Evolutionary conservation across 2,329 filamentous ascomycete genomes (phyloP), one percentile per base, ranked within the genome.

Genomic region (Fusarium anguioides): DNA sequence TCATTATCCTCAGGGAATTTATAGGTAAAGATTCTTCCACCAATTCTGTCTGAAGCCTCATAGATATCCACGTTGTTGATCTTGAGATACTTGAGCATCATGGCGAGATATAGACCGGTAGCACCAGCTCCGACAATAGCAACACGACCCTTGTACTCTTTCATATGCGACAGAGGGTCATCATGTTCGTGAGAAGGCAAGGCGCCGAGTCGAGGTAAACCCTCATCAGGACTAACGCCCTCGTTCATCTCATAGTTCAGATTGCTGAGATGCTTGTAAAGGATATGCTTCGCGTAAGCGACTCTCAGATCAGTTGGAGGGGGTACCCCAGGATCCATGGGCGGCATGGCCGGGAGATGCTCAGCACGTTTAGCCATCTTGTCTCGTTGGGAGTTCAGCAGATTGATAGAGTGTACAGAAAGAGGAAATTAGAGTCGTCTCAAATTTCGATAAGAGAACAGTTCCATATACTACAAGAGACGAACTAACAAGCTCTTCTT

Each of bases 41-140:
- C 64, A 1, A 68, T 46, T 8, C 64, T n/a, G 2, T 53, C 33
- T 0, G 60, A 68, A 2, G 65, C 65, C 14, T 68, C 64, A 5
- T 64, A 44, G 1, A 68, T 68, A 21, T 68, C 64, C 8, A 68
- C 47, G 1, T 68, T 64, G 6, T 24, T 24, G 3, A 68, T 54
- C 12, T 49, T 29, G 8, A 64, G 50, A 2, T 24, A 51, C 26
- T 68, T 68, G 23, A 68, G 33, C 42, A 68, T 64, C 64, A 68
- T 68, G 2, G 64, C 60, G 1, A 68, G 36, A 8, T 64, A 68
- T 15, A 68, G n/a, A 5, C 65, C 65, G 0, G 64, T 40, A 7
- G 27, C 65, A 2, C 64, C 64, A 21, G 65, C 65, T 0, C 65
- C 64, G 1, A 68, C 44, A 8, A 68, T 68, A 8, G 59, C 60